Conservation (phyloP, 176 grass and related monocot species). For the Raddia distichophylla region DNA sequence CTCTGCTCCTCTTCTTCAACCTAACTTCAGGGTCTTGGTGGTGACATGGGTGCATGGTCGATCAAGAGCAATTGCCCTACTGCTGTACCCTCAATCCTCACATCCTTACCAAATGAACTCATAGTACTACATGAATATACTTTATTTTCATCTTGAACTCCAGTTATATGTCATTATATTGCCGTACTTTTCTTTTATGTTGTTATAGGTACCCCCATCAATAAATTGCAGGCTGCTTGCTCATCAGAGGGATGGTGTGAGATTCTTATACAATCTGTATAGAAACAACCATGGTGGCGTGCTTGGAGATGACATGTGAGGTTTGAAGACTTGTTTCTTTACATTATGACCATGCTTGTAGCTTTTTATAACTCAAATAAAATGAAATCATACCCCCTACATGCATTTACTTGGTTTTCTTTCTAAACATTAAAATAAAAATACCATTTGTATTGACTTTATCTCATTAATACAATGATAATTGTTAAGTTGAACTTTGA, state of each 20-base stretch:
- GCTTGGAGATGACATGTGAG: slow-evolving; percentile 98
- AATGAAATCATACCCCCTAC: neutral
- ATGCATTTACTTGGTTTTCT: no score
- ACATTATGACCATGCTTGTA: neutral
- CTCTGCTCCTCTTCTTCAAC: no score
- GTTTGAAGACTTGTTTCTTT: slow-evolving; percentile 24
- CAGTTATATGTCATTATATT: slow-evolving; percentile 20
- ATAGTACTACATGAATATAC: neutral
- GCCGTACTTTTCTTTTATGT: slow-evolving; percentile 25
- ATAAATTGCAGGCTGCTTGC: slow-evolving; percentile 84
- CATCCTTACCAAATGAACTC: no score
- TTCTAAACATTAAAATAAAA: no score
- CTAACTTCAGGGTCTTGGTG: no score
- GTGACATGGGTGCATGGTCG: no score
- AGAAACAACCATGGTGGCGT: slow-evolving; percentile 90
- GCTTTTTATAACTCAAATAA: slow-evolving; percentile 14
- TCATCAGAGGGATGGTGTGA: slow-evolving; percentile 85
- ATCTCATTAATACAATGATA: neutral
- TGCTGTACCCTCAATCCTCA: no score
- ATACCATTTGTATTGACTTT: neutral
- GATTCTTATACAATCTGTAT: slow-evolving; percentile 88
- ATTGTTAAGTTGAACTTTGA: no score
- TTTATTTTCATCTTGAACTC: neutral
- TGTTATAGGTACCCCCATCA: slow-evolving; percentile 76
- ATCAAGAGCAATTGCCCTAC: no score